A percentile compares a stretch with the other conserved stretches of the same genome.
Evolutionary conservation across 768 basidiomycete species (phyloP).

Genomic region (Leccinum ochraceum): DNA sequence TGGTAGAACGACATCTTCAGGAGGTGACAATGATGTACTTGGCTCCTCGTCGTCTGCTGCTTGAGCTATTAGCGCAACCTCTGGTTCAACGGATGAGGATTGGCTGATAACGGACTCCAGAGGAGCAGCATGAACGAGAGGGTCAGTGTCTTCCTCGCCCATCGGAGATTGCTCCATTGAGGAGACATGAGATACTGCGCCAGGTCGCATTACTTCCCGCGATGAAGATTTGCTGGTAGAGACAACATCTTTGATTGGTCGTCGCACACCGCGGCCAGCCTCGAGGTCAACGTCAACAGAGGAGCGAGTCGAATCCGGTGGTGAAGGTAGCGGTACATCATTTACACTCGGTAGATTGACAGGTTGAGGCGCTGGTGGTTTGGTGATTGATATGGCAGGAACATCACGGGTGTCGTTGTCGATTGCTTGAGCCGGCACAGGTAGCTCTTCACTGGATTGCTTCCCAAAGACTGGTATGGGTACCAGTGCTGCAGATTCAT

Average conservation of each 20-base stretch:
- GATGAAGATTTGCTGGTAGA: slow-evolving; percentile 15
- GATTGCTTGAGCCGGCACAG: slow-evolving; percentile 26
- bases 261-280: slow-evolving; percentile 45
- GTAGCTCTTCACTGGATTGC: slow-evolving; percentile 19
- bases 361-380: slow-evolving; percentile 69
- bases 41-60: slow-evolving; percentile 11
- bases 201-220: slow-evolving; percentile 13
- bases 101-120: slow-evolving; percentile 34
- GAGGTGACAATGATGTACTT: slow-evolving; percentile 4
- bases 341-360: slow-evolving; percentile 66
- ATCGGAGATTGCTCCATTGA: slow-evolving; percentile 23
- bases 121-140: slow-evolving; percentile 48
- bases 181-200: slow-evolving; percentile 17
- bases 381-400: slow-evolving; percentile 65
- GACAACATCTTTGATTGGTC: slow-evolving; percentile 21
- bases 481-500: slow-evolving; percentile 54
- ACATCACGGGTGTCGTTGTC: slow-evolving; percentile 30
- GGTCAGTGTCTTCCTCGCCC: slow-evolving; percentile 43
- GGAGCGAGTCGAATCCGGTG: slow-evolving; percentile 43
- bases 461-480: slow-evolving; percentile 63
- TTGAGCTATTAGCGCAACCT: slow-evolving; percentile 7
- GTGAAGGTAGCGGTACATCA: slow-evolving; percentile 50
- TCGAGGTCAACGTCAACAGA: slow-evolving; percentile 40
- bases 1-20: slow-evolving; percentile 25
- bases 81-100: slow-evolving; percentile 23